Base-by-base conservation (phyloP, 2,329 filamentous ascomycete species). In the Epichloe sp. region DNA sequence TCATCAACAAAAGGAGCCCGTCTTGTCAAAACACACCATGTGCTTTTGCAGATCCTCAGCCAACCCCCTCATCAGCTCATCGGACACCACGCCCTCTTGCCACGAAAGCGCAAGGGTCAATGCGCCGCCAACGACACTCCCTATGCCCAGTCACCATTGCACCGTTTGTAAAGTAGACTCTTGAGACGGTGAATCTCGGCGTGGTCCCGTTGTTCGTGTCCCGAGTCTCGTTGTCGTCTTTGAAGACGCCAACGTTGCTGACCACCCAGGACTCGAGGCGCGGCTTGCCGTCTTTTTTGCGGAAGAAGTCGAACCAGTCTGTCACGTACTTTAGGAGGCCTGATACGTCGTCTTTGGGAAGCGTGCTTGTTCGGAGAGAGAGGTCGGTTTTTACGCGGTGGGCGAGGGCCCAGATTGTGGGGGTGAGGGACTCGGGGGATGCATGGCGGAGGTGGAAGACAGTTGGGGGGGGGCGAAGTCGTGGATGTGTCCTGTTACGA, bases 221-320 rank as follows among this genome's bases (percentile, higher is more conserved):
- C 10, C 7, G 35, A 14, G 46, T 17, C 7, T 37, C 14, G 21
- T 6, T 8, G 7, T 34, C 6, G 42, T 54, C 51, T 5, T 62
- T 58, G n/a, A 74, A 58, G 14, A 65, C 64, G 1, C 78, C 77
- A 5, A 79, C 53, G 57, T 80, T 81, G 53, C 73, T 78, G 4
- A 80, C 57, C 54, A 74, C 72, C 71, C 75, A 80, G 1, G 73
- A 71, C 3, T 57, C 57, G 2, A 65, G 59, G 10, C 75, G 68
- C 12, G 63, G 57, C 49, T 65, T 60, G 1, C 75, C 75, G 15
- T 77, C 58, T 56, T 71, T 71, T 60, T 58, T 23, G 4, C 57
- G 53, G 55, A 71, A 73, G 53, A 68, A 72, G 2, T 58, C 56
- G 40, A 62, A 60, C 63, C 71, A 75, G 63, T 80, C 70, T 2